Base-by-base conservation (phyloP, 352 stramenopile species). In the Pythium grandisporangium region DNA sequence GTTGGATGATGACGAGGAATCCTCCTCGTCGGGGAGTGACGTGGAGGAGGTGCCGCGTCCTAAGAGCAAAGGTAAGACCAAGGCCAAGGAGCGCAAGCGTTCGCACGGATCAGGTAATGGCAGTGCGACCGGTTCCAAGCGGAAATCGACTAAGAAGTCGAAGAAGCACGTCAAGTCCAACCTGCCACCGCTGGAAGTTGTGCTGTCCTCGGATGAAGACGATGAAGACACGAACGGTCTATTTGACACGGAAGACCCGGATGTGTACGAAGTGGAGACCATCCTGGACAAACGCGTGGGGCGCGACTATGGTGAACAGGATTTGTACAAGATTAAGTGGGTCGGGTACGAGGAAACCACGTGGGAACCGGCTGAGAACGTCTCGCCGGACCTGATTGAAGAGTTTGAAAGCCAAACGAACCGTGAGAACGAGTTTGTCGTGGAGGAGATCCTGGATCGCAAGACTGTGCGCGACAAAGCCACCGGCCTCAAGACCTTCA, bases 251-350 rank as follows among this genome's bases (percentile, higher is more conserved):
- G 70, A 79, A 16, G 76, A 90, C 42, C 76, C 76, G 17, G 73
- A 90, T 32, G 76, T 90, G 55, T 90, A 86, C 54, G 76, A 90
- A 36, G 76, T 90, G 34, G 76, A 90, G 48, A 61, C 49, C 14
- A 83, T 90, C 35, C 41, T 87, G 14, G 50, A 75, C 21, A 87
- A 85, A 55, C 67, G 66, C 25, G 43, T 49, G 2, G 68, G 63
- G 1, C 42, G 57, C 16, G 27, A 30, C 33, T 84, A 72, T 32
- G 73, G 76, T 10, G 63, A 86, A 10, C 42, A 54, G 2, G 76
- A 87, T 32, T 37, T 73, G 67, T 90, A 90, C 46, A 53, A 84
- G 25, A 84, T 90, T 47, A 87, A 87, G 46, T 90, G 76, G 76
- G 71, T 84, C 37, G 76, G 73, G 22, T 90, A 90, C 48, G 64